Evolutionary conservation across 108 stramenopile species (phyloP), one percentile per base, ranked within the genome.

Genomic region (Cyclostephanos invisitatus): DNA sequence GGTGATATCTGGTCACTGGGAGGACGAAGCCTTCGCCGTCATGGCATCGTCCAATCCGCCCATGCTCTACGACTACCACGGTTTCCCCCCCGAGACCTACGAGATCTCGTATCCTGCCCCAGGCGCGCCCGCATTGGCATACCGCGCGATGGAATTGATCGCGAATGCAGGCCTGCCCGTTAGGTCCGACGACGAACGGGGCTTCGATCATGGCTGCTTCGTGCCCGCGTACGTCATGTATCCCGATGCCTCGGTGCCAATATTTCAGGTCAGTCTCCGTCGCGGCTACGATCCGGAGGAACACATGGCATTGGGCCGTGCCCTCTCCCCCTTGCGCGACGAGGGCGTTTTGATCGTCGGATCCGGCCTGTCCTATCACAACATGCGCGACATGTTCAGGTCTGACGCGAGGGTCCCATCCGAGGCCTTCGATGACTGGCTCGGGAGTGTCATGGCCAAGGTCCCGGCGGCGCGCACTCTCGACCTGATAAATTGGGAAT

Each of bases 201-300:
- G 93, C 0, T 89, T 84, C 35, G 96, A 96, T 70, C 96, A 96
- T 82, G 96, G 96, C 12, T 87, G 91, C 15, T 96, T 91, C 79
- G 78, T 96, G 35, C 96, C 96, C 18, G 62, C 93, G 20, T 85
- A 87, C 84, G 37, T 86, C 57, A 87, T 93, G 87, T 90, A 83
- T 58, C 89, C 92, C 46, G 53, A 89, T 6, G 91, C 92, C 24
- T 75, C 89, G 44, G 79, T 96, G 37, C 96, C 96, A 0, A 83
- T 92, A 4, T 87, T 91, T n/a, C 80, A 75, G 60, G 74, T 96
- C 21, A 82, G 87, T n/a, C 68, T 91, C 12, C 80, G 64, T n/a
- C 25, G 53, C 5, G 70, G 66, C 21, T 57, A 87, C 60, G 74
- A 79, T 61, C 46, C 85, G 18, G 64, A 64, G 6, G 49, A 25